phyloP scores from a whole-genome alignment of 768 basidiomycete species.

The Bullera alba region DNA sequence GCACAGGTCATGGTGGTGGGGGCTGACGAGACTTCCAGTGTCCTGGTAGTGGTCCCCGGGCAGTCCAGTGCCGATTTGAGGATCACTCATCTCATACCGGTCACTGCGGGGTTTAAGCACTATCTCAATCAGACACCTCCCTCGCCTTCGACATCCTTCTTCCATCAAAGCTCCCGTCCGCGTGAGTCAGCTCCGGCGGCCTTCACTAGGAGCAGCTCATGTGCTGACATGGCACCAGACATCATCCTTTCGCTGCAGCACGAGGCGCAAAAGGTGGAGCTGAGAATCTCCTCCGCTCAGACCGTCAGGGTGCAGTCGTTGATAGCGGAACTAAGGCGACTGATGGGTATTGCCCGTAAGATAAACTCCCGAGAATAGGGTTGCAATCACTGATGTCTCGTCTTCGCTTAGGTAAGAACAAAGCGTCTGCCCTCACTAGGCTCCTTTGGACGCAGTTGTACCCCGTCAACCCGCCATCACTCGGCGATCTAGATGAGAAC shows the following conservation, averaged over 20 bases:
- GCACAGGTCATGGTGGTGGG: too few relatives aligned
- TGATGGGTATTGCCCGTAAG: slow-evolving; percentile 20
- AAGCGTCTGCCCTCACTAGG: slow-evolving; percentile 13
- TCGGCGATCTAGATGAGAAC: slow-evolving; percentile 1
- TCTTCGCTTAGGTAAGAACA: background rate
- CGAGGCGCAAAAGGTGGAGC: slow-evolving; percentile 10
- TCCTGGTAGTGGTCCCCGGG: slow-evolving; percentile 9
- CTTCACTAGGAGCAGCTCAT: background rate
- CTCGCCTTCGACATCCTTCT: slow-evolving; percentile 33
- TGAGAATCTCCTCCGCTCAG: slow-evolving; percentile 21
- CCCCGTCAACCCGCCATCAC: slow-evolving; percentile 6
- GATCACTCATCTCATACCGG: slow-evolving; percentile 17
- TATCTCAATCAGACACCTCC: slow-evolving; percentile 30
- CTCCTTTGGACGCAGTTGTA: slow-evolving; percentile 27
- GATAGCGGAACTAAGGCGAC: slow-evolving; percentile 20
- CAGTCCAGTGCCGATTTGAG: background rate
- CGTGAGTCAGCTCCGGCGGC: slow-evolving; percentile 24
- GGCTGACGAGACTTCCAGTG: background rate
- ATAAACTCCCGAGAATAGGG: background rate
- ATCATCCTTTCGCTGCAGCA: slow-evolving; percentile 22
- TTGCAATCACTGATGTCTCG: too few relatives aligned
- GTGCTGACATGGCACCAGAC: slow-evolving; percentile 10
- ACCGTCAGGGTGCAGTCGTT: slow-evolving; percentile 18
- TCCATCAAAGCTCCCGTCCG: slow-evolving; percentile 30
- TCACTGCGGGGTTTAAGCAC: slow-evolving; percentile 19